A percentile compares a stretch with the other conserved stretches of the same genome.
These are phyloP conservation scores for Crithidia brevicula DNA, from an alignment of 208 protist species.

Conservation along the genomic window DNA sequence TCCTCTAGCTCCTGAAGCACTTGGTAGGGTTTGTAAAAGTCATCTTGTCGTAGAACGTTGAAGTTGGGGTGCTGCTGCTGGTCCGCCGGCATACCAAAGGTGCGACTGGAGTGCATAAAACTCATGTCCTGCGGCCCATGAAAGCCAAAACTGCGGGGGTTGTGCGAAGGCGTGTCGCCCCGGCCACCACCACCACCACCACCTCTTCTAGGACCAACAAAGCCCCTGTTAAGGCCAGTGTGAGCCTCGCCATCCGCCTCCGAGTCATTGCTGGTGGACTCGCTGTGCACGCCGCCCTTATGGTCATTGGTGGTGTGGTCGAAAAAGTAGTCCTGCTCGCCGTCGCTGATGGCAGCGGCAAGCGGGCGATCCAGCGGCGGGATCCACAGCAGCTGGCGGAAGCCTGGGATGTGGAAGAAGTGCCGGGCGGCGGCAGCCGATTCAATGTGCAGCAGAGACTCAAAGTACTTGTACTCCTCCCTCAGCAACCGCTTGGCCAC, in stretches of 20 bases:
- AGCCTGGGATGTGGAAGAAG: conserved; percentile 62
- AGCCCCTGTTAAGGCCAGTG: background rate
- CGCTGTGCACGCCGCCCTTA: background rate
- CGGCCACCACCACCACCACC: background rate
- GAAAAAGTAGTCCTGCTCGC: conserved; percentile 4
- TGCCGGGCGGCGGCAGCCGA: conserved; percentile 40
- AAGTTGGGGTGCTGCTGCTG: conserved; percentile 26
- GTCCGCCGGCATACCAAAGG: conserved; percentile 8
- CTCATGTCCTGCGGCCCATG: conserved; percentile 10
- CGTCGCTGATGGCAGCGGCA: background rate
- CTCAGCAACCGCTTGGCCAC: conserved; percentile 43
- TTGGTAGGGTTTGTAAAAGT: conserved; percentile 52
- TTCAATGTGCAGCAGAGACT: conserved; percentile 53
- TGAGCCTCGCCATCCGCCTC: background rate
- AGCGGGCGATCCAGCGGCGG: conserved; percentile 31
- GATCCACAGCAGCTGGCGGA: conserved; percentile 50
- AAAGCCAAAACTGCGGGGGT: conserved; percentile 6
- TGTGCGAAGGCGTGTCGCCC: too few species aligned
- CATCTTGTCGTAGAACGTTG: conserved; percentile 30
- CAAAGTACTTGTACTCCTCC: conserved; percentile 59
- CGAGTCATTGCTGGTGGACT: conserved; percentile 3
- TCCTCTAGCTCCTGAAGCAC: conserved; percentile 48
- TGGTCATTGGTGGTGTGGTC: background rate
- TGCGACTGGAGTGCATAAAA: conserved; percentile 17
- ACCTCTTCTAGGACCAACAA: background rate